Percentiles rank a stretch among this genome's conserved stretches.
Conservation (phyloP, 495 filamentous ascomycete genomes). For the Chaetomium cochliodes region DNA sequence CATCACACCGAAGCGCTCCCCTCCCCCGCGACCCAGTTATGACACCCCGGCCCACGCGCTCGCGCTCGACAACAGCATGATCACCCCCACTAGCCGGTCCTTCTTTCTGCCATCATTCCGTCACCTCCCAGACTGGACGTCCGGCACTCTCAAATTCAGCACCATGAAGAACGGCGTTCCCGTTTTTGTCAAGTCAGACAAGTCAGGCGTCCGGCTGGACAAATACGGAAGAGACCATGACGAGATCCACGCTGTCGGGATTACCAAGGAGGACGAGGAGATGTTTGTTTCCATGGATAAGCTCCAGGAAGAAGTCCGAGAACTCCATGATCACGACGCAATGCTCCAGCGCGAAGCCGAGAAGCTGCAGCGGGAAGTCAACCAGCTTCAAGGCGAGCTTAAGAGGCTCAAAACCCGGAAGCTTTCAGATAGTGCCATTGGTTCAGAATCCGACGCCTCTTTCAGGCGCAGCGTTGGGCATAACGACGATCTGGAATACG, state of each 20-base stretch:
- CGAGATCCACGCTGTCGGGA: constrained; percentile 39
- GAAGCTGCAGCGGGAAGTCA: constrained; percentile 48
- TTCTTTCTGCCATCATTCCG: constrained; percentile 47
- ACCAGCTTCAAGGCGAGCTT: constrained; percentile 44
- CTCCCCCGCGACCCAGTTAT: constrained; percentile 7
- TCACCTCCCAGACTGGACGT: constrained; percentile 49
- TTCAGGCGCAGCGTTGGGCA: constrained; percentile 38
- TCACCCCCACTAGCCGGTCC: constrained; percentile 44
- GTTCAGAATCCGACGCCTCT: constrained; percentile 47
- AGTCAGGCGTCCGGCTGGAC: constrained; percentile 26
- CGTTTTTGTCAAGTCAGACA: constrained; percentile 42
- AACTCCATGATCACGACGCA: constrained; percentile 51
- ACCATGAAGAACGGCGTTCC: constrained; percentile 48
- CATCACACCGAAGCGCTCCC: constrained; percentile 28
- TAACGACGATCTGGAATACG: constrained; percentile 43
- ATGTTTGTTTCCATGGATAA: constrained; percentile 56
- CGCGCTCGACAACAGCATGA: constrained; percentile 26
- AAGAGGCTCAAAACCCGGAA: constrained; percentile 41
- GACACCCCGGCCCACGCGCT: constrained; percentile 15
- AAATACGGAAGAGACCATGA: constrained; percentile 37
- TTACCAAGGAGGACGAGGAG: constrained; percentile 49
- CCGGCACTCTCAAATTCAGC: constrained; percentile 46
- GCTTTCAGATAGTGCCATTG: constrained; percentile 45
- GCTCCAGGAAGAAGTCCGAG: constrained; percentile 52
- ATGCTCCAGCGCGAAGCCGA: constrained; percentile 49